phyloP scores from a whole-genome alignment of 2,329 filamentous ascomycete species.

The Stachybotrys chartarum region DNA sequence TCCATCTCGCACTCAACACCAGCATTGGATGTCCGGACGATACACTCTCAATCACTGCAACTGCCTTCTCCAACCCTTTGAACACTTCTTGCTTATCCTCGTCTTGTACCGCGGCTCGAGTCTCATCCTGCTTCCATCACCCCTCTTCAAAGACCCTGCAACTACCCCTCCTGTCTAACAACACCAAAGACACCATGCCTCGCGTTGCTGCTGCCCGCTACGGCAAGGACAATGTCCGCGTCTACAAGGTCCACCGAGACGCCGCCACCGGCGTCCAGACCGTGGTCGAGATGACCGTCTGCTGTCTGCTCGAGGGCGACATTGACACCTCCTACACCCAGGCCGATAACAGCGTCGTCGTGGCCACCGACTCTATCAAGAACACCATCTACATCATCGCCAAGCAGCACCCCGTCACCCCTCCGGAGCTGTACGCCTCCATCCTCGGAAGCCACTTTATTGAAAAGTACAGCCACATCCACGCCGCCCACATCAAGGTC shows the following conservation, averaged over 20 bases:
- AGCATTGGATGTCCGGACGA: too few relatives aligned
- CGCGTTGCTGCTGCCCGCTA: constrained; percentile 61
- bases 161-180: constrained; percentile 8
- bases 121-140: constrained; percentile 3
- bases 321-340: constrained; percentile 86
- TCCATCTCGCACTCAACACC: not conserved
- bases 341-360: constrained; percentile 90
- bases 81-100: not conserved
- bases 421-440: constrained; percentile 85
- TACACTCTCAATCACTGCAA: too few relatives aligned
- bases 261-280: constrained; percentile 69
- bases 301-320: constrained; percentile 84
- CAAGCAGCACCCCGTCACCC: constrained; percentile 86
- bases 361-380: constrained; percentile 97
- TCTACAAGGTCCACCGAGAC: constrained; percentile 89
- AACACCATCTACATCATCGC: constrained; percentile 94
- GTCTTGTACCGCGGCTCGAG: constrained; percentile 1
- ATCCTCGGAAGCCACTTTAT: constrained; percentile 85
- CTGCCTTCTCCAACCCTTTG: not conserved
- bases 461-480: constrained; percentile 81
- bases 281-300: constrained; percentile 91
- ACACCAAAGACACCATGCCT: constrained; percentile 35
- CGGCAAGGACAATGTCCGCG: constrained; percentile 96
- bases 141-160: constrained; percentile 6
- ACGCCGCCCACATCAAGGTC: constrained; percentile 73